Evolutionary conservation across 169 alveolate genomes (phyloP), one percentile per base, ranked within the genome.

Genomic region (Eimeria necatrix): DNA sequence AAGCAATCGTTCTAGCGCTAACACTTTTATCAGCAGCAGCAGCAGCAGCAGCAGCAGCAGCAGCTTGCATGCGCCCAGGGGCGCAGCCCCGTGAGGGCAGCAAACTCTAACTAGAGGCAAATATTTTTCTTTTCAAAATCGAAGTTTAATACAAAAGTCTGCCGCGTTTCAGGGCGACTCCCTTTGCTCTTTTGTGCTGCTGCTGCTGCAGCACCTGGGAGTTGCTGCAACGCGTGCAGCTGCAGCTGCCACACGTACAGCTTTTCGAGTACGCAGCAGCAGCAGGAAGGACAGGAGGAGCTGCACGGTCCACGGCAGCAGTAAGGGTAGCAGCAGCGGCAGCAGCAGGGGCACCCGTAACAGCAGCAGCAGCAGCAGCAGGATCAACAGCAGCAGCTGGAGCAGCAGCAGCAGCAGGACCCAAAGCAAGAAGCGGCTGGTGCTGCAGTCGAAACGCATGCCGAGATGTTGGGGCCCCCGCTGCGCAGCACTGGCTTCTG

Each of bases 401-500:
- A 73, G 59, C 84, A 32, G 84, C 56, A 73, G 59, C 84, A 26
- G 52, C 18, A 70, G 81, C 12, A 68, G 49, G 51, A n/a, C n/a
- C 74, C 16, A 2, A 20, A 61, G 14, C 74, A 7, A 12, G 8
- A 20, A 6, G 16, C 22, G 0, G 74, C 6, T 61, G 22, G 9
- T 18, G 24, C 52, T 41, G 1, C n/a, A n/a, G n/a, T n/a, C n/a
- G n/a, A n/a, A n/a, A n/a, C n/a, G n/a, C 48, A n/a, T 41, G 14
- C 84, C 14, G n/a, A 49, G 70, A 78, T 78, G 88, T 64, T 78
- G 18, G 68, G 49, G 8, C 88, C 2, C 68, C 88, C 88, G 60
- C 51, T 78, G 49, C 88, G 88, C 68, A 78, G 68, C 88, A 59
- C 49, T n/a, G 88, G 70, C 0, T 78, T 51, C 70, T 78, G 88